Evolutionary conservation across 768 basidiomycete species (phyloP), one percentile per base, ranked within the genome.

Genomic region (Sarcomyxa edulis): DNA sequence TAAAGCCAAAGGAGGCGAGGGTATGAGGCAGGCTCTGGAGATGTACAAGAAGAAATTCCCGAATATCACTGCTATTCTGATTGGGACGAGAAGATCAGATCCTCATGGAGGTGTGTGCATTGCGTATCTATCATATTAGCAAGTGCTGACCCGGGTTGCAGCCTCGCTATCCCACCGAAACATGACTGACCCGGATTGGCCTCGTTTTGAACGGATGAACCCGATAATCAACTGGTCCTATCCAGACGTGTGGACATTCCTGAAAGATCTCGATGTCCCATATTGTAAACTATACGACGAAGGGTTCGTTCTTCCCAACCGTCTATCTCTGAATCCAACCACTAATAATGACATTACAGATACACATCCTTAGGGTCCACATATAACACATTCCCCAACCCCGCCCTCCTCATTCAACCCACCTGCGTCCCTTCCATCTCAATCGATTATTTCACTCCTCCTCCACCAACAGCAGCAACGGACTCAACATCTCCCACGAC

Each of bases 171-270:
- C 77, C 0, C 74, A 79, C 50, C 72, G 75, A 39, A 83, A 81
- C 46, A 84, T 77, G 58, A 96, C 93, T 4, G 96, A 99, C 59
- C 64, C 76, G 0, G 84, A 73, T 39, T 99, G 96, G 96, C 95
- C 96, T 6, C 50, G 56, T 4, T 92, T 92, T 49, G 83, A 91
- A 55, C 80, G 96, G 14, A 76, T 98, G 14, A 94, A 98, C 54
- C 96, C 96, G 0, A 85, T 99, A 50, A 87, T 99, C 41, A 83
- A 97, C 55, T 99, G 96, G 96, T 71, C 79, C 1, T 99, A 99
- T 60, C 56, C 62, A 7, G 80, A 94, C 46, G 78, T 99, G 4
- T 99, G 96, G 96, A 64, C 65, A 2, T 99, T 94, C 64, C 66
- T 99, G 30, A 71, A 78, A 12, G 62, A 65, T 35, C 61, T 93